Evolutionary conservation across 768 basidiomycete genomes (phyloP), one percentile per base, ranked within the genome.

Genomic region (Suillus hirtellus): DNA sequence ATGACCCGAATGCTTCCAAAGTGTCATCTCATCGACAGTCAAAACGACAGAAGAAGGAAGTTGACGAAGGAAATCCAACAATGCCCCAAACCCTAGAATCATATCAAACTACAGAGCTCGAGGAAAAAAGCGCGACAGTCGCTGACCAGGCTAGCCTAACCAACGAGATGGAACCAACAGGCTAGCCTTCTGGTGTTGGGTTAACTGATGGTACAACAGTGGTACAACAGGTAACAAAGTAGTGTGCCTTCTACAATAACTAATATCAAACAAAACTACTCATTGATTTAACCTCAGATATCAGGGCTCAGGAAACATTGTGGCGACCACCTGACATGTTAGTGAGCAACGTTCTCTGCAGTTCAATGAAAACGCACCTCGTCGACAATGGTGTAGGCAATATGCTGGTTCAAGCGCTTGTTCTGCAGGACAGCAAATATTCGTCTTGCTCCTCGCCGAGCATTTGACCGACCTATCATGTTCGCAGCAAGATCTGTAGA

Each of bases 391-490:
- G 87, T 92, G 72, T 97, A 92, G 17, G 88, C 84, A 60, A 98
- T 88, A 72, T 97, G 95, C 71, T 96, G 94, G 74, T 96, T 97
- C 38, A 99, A 80, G n/a, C 96, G 86, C 54, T 88, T 85, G 72
- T 98, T 97, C 76, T 99, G 97, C 49, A 99, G 73, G 2, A 96
- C 94, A 5, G 95, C 89, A 73, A 99, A 98, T 64, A 97, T 92
- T 56, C 95, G 84, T 46, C 95, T 84, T 10, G 96, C 95, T 17
- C 96, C 97, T 49, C 95, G 84, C 14, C 95, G 86, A 19, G 96
- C 95, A 72, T 99, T 99, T 3, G 92, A 89, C 37, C 95, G 85
- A n/a, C 97, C 97, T 67, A 98, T 98, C 90, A 98, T 95, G 69
- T 97, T 98, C 8, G 96, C 94, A 38, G 93, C 95, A 60, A 98